Base-by-base conservation (phyloP, 805 yeast genomes). In the Metschnikowia reukaufii region DNA sequence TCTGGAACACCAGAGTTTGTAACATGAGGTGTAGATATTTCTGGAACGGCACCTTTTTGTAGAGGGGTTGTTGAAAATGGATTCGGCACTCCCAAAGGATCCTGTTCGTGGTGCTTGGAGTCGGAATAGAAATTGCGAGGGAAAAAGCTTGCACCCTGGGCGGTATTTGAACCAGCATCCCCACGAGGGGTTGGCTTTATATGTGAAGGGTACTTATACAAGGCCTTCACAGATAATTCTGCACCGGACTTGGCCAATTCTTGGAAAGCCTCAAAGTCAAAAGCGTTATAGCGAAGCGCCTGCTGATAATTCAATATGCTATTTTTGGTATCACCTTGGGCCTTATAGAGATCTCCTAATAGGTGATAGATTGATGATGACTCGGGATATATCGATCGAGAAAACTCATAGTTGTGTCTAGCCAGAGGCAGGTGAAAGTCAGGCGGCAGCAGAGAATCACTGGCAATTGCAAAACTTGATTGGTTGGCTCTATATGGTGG, bases 251-350 rank as follows among this genome's bases (percentile, higher is more conserved):
- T 73, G 57, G 89, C 82, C 39, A 94, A 68, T 36, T 84, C 83
- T 54, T 84, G 88, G 52, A 88, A 83, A 0, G 97, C 89, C 60
- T 89, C 97, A 79, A 94, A 89, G 34, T 89, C 75, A 60, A 74
- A 88, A 15, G 96, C 96, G 61, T 94, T 87, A 52, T 75, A 66
- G 49, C 81, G 80, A 47, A 89, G 72, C 0, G 92, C 88, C 53
- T 77, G 80, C 0, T 88, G 76, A 61, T 84, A 87, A 57, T 81
- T 78, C 39, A 84, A 66, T 0, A 86, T 76, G 47, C 94, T 83
- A 47, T 83, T 82, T 54, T 81, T 78, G 4, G 70, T 60, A 59
- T 86, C 88, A 19, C 86, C 87, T 6, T 73, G 65, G 6, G 75
- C 73, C 16, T 67, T 65, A 57, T 83, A 82, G 37, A 91, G 70